A percentile compares a stretch with the other conserved stretches of the same genome.
phyloP scores from a whole-genome alignment of 2,329 filamentous ascomycete genomes.

The Dothiorella sarmentorum region DNA sequence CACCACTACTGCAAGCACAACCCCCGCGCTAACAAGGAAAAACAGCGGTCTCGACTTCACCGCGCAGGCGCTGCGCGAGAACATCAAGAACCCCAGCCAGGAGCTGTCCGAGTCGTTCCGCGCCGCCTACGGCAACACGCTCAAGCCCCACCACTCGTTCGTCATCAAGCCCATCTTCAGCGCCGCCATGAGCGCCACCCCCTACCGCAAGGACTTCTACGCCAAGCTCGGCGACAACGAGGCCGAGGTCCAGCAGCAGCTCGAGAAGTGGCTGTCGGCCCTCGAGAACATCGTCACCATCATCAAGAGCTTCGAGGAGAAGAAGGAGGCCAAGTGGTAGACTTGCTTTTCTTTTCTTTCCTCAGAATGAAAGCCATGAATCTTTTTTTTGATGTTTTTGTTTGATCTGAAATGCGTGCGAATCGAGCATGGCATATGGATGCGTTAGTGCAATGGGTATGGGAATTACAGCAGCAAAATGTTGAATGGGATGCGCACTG shows the following conservation, averaged over 20 bases:
- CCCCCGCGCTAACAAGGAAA: background rate
- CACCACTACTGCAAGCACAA: background rate
- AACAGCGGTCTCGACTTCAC: constrained; percentile 90
- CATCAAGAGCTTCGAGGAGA: constrained; percentile 57
- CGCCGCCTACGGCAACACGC: constrained; percentile 74
- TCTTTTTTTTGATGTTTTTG: too few relatives aligned
- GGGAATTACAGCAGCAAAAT: background rate
- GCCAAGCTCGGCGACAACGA: constrained; percentile 71
- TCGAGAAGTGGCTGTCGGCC: constrained; percentile 70
- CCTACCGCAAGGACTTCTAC: constrained; percentile 93
- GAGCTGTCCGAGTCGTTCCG: constrained; percentile 88
- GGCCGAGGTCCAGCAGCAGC: constrained; percentile 58
- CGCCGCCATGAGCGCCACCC: constrained; percentile 87
- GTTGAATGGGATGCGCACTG: background rate
- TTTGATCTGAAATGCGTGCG: too few relatives aligned
- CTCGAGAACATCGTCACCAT: constrained; percentile 77
- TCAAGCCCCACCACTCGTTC: constrained; percentile 89
- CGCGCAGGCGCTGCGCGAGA: constrained; percentile 74
- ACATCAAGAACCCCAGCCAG: constrained; percentile 63
- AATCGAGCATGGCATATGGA: background rate
- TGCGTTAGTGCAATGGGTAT: background rate
- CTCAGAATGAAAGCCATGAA: too few relatives aligned
- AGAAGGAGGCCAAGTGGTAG: constrained; percentile 19
- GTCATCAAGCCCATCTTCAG: constrained; percentile 88
- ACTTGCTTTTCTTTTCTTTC: background rate